These are phyloP conservation scores for Triticum aestivum DNA, from an alignment of 176 grass and related monocot species.

Conservation along the genomic window DNA sequence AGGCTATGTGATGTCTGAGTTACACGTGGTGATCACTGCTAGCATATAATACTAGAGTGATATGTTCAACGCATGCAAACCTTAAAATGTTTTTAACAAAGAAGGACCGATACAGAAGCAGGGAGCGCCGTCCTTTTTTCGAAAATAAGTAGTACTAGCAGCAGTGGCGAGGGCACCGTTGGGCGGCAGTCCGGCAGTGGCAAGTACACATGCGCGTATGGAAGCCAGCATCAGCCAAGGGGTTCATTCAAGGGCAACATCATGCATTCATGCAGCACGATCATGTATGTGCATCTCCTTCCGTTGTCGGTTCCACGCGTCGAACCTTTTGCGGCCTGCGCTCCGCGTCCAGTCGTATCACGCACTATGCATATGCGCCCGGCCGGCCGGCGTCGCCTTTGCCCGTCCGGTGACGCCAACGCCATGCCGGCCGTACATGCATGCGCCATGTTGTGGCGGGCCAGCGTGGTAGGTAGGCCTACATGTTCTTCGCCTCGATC, in stretches of 20 bases:
- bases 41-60: no score
- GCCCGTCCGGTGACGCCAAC: not conserved
- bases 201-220: not conserved
- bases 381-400: not conserved
- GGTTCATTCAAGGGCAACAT: not conserved
- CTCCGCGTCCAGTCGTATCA: not conserved
- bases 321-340: not conserved
- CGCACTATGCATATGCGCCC: not conserved
- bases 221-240: not conserved
- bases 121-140: not conserved
- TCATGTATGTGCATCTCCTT: not conserved
- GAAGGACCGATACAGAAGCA: not conserved
- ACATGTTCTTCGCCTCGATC: not conserved
- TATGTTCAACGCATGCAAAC: no score
- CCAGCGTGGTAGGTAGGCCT: not conserved
- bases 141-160: not conserved
- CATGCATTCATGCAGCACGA: not conserved
- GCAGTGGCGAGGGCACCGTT: no score
- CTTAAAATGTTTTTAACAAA: no score
- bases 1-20: no score
- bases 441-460: conserved; percentile 10
- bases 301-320: conserved; percentile 10
- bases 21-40: no score
- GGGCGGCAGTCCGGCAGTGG: not conserved
- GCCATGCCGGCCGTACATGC: not conserved